Conservation (phyloP, 306 rosid species). For the Vachellia pachyceras region DNA sequence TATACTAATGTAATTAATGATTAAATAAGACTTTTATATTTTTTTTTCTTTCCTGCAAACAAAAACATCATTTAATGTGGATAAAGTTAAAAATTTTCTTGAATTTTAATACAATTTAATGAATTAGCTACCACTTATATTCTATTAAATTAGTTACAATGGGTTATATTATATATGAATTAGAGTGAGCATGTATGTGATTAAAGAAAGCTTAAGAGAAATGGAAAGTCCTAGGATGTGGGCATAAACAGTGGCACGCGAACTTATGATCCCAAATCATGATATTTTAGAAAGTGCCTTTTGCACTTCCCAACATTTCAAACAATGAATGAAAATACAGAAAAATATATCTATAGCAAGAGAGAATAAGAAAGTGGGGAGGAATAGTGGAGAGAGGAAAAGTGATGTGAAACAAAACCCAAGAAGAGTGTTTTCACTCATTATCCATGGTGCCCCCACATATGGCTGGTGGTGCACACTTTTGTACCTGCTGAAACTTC, state of each 20-base stretch:
- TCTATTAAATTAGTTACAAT: too few species aligned
- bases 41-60: too few species aligned
- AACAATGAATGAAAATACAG: constrained; percentile 22
- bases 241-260: constrained; percentile 22
- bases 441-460: constrained; percentile 43
- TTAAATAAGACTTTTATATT: too few species aligned
- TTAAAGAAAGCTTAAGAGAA: constrained; percentile 36
- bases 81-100: too few species aligned
- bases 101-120: too few species aligned
- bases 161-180: too few species aligned
- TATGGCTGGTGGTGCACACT: constrained; percentile 44
- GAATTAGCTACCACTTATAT: too few species aligned
- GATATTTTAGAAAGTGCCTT: constrained; percentile 41
- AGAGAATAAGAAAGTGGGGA: neutral
- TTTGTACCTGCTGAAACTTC: neutral
- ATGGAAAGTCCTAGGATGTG: constrained; percentile 79
- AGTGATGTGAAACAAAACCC: constrained; percentile 52
- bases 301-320: constrained; percentile 65
- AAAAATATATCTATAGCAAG: constrained; percentile 15
- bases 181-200: neutral
- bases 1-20: too few species aligned
- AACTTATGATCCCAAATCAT: constrained; percentile 18
- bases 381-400: neutral
- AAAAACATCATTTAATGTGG: too few species aligned
- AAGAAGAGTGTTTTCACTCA: constrained; percentile 81